These are phyloP conservation scores for Hypoxylon sp. DNA, from an alignment of 2,329 filamentous ascomycete genomes.

Conservation along the genomic window DNA sequence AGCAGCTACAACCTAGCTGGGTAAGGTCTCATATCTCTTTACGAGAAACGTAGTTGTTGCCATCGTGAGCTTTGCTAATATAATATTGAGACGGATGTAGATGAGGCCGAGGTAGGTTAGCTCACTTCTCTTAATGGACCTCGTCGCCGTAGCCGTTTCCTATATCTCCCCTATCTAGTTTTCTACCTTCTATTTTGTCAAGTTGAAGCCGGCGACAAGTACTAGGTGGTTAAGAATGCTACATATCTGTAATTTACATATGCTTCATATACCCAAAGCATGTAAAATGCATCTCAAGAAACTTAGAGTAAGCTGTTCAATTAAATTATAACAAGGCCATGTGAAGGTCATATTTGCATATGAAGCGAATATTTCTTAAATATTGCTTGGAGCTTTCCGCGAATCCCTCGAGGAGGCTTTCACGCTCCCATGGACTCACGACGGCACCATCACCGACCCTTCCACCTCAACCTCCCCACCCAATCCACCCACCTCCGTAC, in stretches of 20 bases:
- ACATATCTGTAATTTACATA: no score
- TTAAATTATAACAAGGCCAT: no score
- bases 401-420: no score
- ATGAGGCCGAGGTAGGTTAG: neutral
- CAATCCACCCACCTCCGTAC: conserved; percentile 78
- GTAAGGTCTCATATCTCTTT: no score
- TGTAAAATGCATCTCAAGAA: neutral
- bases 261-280: neutral
- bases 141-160: neutral
- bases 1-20: neutral
- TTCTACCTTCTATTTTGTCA: neutral
- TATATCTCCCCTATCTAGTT: neutral
- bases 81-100: neutral
- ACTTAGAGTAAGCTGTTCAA: no score
- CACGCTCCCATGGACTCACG: no score
- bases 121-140: neutral
- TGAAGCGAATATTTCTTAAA: no score
- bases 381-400: no score
- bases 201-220: no score
- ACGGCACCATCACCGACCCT: conserved; percentile 55
- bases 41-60: neutral
- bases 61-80: neutral
- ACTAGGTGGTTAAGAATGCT: no score
- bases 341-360: no score
- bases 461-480: conserved; percentile 82